Evolutionary conservation across 148 eudicot genomes (phyloP), one percentile per base, ranked within the genome.

Genomic region (Camellia sinensis): DNA sequence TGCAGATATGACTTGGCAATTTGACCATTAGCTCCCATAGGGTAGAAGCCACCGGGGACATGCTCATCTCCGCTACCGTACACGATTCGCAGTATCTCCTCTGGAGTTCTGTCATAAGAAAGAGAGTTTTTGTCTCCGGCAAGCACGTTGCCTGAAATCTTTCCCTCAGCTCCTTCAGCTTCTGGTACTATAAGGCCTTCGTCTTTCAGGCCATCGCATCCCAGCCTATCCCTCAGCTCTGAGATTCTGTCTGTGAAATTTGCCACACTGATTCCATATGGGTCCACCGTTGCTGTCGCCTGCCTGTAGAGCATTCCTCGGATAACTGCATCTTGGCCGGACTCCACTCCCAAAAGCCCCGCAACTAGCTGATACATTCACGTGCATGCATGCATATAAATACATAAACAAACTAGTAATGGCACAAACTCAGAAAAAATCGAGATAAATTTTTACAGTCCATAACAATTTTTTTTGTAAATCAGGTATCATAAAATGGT

Each of bases 251-350:
- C 59, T 1, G 98, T 95, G 67, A 89, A 89, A n/a, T 90, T 92
- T 0, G 88, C 96, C 18, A 93, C 98, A 0, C 94, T 93, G 71
- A 65, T 67, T 3, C 82, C 81, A 83, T 95, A 93, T 2, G 97
- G 97, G 2, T 67, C 13, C 41, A 90, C 89, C 50, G 13, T 79
- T n/a, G 75, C 29, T 0, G 40, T 4, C 0, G 87, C 87, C 44
- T 93, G 82, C 76, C 90, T 89, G 70, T 90, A 95, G 0, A 95
- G 82, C 57, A 85, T 86, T 76, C 18, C 71, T 12, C 98, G 82
- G 1, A 93, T 85, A 0, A 88, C 84, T 9, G 98, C 96, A 19
- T 95, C 97, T 85, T 95, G 98, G 0, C 97, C 97, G 0, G 91
- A 63, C 86, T 95, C 98, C 1, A 87, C 89, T 7, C 95, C 98